Base-by-base conservation (phyloP, 352 stramenopile species). In the Phytophthora multivora region DNA sequence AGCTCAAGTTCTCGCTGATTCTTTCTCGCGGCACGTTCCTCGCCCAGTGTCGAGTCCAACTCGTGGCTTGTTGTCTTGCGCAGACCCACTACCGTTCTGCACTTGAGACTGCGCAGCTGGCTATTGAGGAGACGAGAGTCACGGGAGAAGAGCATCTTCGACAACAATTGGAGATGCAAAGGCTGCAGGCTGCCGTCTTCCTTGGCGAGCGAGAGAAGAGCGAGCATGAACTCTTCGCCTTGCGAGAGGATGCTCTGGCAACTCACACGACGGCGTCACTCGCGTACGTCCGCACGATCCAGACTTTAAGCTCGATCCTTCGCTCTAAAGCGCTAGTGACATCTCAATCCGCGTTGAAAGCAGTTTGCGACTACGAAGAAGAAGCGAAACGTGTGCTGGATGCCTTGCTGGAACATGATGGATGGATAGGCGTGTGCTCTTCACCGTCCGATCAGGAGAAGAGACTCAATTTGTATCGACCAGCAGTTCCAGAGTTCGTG, bases 391-490 rank as follows among this genome's bases (percentile, higher is more conserved):
- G n/a, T 1, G 54, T 72, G 5, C 26, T 93, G 23, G 77, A 89
- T 54, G 25, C 18, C 1, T 12, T 88, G 30, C 52, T 93, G 26
- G 58, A 75, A 26, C 70, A 73, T 10, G 71, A 86, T 51, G 84
- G 84, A 11, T 93, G 84, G 84, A 77, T 88, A 28, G 80, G 84
- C 3, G 56, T 77, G 31, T 25, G 25, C 1, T 42, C 21, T 11
- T 21, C 31, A 66, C 2, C n/a, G 69, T 13, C 35, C 50, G 12
- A 59, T 4, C 42, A 19, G 18, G 64, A 69, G 28, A 80, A 75
- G 58, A 69, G 77, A 4, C 39, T 89, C 35, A 86, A 72, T 35
- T 15, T 92, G 9, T 91, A 90, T 59, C 73, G 77, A 15, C 68
- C 85, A 15, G 65, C 56, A 2, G 51, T 91, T n/a, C 61, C 61